Percentiles rank a stretch among this genome's conserved stretches.
These are phyloP conservation scores for Fusarium musae DNA, from an alignment of 2,329 filamentous ascomycete species.

Conservation along the genomic window DNA sequence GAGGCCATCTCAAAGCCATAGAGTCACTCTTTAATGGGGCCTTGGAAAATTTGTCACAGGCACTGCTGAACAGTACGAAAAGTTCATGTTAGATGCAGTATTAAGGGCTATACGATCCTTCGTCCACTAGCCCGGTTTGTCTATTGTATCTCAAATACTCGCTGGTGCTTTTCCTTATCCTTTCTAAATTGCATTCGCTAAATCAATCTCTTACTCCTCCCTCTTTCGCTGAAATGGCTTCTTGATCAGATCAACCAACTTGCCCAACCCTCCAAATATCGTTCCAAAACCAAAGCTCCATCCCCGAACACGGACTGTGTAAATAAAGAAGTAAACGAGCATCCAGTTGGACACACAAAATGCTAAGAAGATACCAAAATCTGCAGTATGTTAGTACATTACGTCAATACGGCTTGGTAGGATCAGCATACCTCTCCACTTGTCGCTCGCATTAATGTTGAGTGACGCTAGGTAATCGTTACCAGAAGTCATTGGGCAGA, in stretches of 20 bases:
- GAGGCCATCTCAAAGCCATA: background rate
- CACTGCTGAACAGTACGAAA: too few relatives aligned
- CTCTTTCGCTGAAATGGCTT: constrained; percentile 36
- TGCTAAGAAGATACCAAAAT: constrained; percentile 76
- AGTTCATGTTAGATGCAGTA: background rate
- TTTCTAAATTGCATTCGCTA: background rate
- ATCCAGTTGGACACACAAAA: constrained; percentile 78
- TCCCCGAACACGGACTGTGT: constrained; percentile 74
- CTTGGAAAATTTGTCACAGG: too few relatives aligned
- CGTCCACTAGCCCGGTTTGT: background rate
- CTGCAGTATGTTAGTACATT: constrained; percentile 32
- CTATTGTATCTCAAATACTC: background rate
- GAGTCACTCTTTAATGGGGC: background rate
- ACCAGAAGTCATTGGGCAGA: constrained; percentile 70
- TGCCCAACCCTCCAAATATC: constrained; percentile 33
- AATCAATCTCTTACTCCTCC: background rate
- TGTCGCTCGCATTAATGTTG: constrained; percentile 63
- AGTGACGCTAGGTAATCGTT: constrained; percentile 72
- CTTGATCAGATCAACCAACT: constrained; percentile 32
- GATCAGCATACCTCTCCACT: constrained; percentile 63
- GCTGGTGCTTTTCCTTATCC: background rate
- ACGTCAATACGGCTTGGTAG: background rate
- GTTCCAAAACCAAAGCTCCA: constrained; percentile 76
- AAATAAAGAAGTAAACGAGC: constrained; percentile 81
- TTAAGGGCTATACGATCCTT: background rate